Evolutionary conservation across 106 monocot genomes (phyloP).

Genomic region (Amphibolis antarctica): DNA sequence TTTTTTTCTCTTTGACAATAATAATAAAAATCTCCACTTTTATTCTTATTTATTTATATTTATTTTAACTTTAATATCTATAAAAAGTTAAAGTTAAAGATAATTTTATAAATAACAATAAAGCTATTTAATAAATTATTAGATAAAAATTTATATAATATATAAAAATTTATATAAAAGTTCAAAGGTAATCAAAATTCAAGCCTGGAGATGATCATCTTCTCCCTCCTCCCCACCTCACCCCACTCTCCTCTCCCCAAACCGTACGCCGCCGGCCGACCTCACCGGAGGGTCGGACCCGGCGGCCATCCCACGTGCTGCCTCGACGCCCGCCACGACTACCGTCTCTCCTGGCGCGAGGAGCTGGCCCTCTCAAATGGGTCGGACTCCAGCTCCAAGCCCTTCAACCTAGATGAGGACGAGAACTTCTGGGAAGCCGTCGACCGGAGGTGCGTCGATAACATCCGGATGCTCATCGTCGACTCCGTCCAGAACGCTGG

Average conservation of each 20-base stretch:
- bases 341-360: constrained; percentile 23
- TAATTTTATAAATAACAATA: too few relatives aligned
- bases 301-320: not conserved
- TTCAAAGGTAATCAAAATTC: too few relatives aligned
- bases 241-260: not conserved
- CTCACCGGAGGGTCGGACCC: not conserved
- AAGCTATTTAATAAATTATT: too few relatives aligned
- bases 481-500: constrained; percentile 27
- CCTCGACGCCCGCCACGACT: constrained; percentile 8
- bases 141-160: too few relatives aligned
- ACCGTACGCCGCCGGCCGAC: not conserved
- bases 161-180: too few relatives aligned
- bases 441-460: constrained; percentile 31
- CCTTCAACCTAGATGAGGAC: constrained; percentile 4
- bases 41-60: too few relatives aligned
- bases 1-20: too few relatives aligned
- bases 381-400: not conserved
- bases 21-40: too few relatives aligned
- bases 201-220: too few relatives aligned
- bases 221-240: not conserved
- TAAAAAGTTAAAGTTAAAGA: too few relatives aligned
- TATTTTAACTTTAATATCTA: too few relatives aligned
- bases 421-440: constrained; percentile 9
- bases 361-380: constrained; percentile 15
- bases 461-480: constrained; percentile 28